These are phyloP conservation scores for Coniferiporia weirii DNA, from an alignment of 1,284 basidiomycete genomes.

Conservation along the genomic window DNA sequence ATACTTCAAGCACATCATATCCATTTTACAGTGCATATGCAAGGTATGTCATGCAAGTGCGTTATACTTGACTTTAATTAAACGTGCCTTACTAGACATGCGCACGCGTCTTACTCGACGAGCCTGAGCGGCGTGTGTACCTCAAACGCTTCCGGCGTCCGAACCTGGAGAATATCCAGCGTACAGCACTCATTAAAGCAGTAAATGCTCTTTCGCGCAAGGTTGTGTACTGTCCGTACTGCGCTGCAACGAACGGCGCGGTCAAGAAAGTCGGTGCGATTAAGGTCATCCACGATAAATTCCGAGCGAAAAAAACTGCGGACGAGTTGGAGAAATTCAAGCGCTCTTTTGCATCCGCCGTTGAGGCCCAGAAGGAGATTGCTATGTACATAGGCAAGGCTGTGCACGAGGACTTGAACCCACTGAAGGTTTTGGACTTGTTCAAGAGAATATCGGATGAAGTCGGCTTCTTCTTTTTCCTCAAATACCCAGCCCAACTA, in stretches of 20 bases:
- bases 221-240: conserved; percentile 89
- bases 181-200: conserved; percentile 82
- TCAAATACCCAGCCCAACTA: neutral
- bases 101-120: conserved; percentile 88
- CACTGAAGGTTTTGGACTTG: conserved; percentile 88
- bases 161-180: conserved; percentile 90
- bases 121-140: conserved; percentile 79
- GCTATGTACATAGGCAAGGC: conserved; percentile 85
- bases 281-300: conserved; percentile 98
- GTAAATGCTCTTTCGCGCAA: conserved; percentile 90
- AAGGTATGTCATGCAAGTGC: conserved; percentile 56
- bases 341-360: conserved; percentile 75
- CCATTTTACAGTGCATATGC: conserved; percentile 93
- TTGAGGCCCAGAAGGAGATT: conserved; percentile 86
- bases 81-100: conserved; percentile 61
- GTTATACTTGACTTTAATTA: neutral
- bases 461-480: conserved; percentile 37
- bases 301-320: conserved; percentile 89
- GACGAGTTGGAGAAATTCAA: conserved; percentile 89
- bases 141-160: conserved; percentile 88
- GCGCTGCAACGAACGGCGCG: conserved; percentile 88
- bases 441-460: conserved; percentile 93
- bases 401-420: conserved; percentile 90
- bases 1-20: conserved; percentile 94
- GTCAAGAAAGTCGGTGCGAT: conserved; percentile 96